Percentiles rank a stretch among this genome's conserved stretches.
These are phyloP conservation scores for Boletus fagicola DNA, from an alignment of 768 basidiomycete species.

Conservation along the genomic window DNA sequence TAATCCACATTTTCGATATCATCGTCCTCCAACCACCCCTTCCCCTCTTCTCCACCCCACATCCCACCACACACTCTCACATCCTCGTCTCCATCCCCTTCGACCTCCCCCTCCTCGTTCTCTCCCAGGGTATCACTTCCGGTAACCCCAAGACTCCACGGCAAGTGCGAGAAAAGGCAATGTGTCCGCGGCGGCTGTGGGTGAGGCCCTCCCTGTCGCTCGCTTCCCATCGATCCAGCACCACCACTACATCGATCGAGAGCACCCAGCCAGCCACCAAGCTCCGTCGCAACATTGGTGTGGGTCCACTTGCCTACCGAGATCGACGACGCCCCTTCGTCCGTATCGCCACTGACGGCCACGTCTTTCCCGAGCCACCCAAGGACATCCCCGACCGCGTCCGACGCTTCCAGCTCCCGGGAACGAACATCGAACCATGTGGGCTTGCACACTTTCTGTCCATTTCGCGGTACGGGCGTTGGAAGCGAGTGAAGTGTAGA, in stretches of 20 bases:
- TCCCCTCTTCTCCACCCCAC: constrained; percentile 30
- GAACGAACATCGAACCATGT: constrained; percentile 70
- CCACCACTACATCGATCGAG: constrained; percentile 29
- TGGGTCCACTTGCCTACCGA: constrained; percentile 49
- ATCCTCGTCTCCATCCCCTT: constrained; percentile 32
- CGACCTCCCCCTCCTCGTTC: constrained; percentile 28
- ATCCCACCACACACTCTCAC: constrained; percentile 29
- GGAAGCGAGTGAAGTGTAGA: constrained; percentile 87
- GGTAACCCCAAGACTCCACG: constrained; percentile 38
- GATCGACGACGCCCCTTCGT: neutral
- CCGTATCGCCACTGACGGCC: constrained; percentile 12
- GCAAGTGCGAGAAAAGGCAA: constrained; percentile 50
- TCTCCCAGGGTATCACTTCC: constrained; percentile 27
- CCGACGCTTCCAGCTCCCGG: constrained; percentile 58
- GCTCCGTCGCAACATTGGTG: constrained; percentile 50
- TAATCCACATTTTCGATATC: constrained; percentile 51
- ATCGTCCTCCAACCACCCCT: constrained; percentile 56
- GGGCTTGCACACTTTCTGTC: constrained; percentile 86
- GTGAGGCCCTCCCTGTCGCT: neutral
- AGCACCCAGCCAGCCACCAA: constrained; percentile 59
- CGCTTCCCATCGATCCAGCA: neutral
- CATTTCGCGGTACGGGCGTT: constrained; percentile 72
- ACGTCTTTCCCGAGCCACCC: constrained; percentile 52
- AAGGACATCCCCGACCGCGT: constrained; percentile 51
- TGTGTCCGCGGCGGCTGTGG: constrained; percentile 37